Percentiles rank a stretch among this genome's conserved stretches.
These are phyloP conservation scores for Herpotrichia juniperi DNA, from an alignment of 2,329 filamentous ascomycete genomes.

Conservation along the genomic window DNA sequence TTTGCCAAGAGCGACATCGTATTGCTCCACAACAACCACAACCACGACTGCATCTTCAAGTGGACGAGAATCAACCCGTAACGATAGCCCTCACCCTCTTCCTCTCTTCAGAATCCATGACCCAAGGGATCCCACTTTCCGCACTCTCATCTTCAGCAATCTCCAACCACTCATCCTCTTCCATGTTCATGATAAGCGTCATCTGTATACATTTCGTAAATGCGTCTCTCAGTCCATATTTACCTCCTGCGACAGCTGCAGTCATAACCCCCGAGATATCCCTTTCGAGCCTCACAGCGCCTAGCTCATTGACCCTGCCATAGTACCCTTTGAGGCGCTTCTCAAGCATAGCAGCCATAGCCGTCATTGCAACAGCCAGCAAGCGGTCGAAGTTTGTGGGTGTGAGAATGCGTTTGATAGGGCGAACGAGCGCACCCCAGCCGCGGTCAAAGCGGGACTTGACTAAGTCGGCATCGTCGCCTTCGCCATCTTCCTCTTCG, in stretches of 20 bases:
- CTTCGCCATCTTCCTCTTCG: constrained; percentile 54
- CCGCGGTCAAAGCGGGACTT: constrained; percentile 79
- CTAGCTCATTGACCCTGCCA: constrained; percentile 79
- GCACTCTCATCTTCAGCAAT: constrained; percentile 56
- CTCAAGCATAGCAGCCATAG: constrained; percentile 81
- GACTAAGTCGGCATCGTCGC: constrained; percentile 67
- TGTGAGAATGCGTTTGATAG: constrained; percentile 84
- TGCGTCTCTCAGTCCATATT: constrained; percentile 77
- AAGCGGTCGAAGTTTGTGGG: constrained; percentile 76
- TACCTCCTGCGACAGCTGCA: constrained; percentile 67
- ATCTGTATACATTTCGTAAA: constrained; percentile 82
- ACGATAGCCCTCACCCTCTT: constrained; percentile 74
- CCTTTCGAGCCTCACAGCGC: constrained; percentile 81
- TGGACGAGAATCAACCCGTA: constrained; percentile 26
- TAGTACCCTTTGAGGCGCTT: constrained; percentile 84
- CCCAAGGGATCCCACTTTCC: constrained; percentile 71
- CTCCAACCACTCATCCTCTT: constrained; percentile 94
- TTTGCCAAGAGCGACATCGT: constrained; percentile 17
- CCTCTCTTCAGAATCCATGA: constrained; percentile 75
- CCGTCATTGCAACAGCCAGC: constrained; percentile 73
- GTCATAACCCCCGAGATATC: constrained; percentile 78
- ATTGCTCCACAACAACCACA: not conserved
- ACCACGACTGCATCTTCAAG: too few relatives aligned
- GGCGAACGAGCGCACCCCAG: constrained; percentile 85
- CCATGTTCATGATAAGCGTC: constrained; percentile 88